phyloP scores from a whole-genome alignment of 805 yeast genomes.

The Kodamaea leandrae region DNA sequence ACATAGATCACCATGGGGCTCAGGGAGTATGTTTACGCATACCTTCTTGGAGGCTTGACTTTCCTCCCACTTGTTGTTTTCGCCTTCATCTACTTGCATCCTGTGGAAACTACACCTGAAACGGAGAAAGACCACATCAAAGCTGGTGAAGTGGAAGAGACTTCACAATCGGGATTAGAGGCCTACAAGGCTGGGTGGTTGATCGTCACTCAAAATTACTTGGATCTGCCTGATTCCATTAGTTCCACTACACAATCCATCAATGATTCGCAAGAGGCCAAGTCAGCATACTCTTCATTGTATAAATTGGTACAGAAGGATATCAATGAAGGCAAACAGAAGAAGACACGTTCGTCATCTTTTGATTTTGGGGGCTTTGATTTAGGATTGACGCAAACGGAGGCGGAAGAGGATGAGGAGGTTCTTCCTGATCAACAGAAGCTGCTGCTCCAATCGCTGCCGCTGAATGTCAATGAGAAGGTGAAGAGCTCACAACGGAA shows the following conservation, averaged over 20 bases:
- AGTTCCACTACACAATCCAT: slow-evolving; percentile 44
- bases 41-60: slow-evolving; percentile 78
- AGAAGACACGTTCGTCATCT: slow-evolving; percentile 10
- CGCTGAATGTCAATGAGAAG: slow-evolving; percentile 7
- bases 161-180: slow-evolving; percentile 56
- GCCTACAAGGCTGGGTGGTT: slow-evolving; percentile 74
- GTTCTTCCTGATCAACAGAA: slow-evolving; percentile 4
- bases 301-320: slow-evolving; percentile 52
- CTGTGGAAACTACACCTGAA: slow-evolving; percentile 9
- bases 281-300: slow-evolving; percentile 59
- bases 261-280: slow-evolving; percentile 40
- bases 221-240: slow-evolving; percentile 46
- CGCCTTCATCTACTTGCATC: slow-evolving; percentile 36
- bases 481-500: slow-evolving; percentile 37
- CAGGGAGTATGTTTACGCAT: slow-evolving; percentile 29
- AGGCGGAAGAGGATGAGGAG: slow-evolving; percentile 5
- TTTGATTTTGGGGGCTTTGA: slow-evolving; percentile 11
- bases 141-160: slow-evolving; percentile 66
- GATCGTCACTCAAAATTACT: slow-evolving; percentile 75
- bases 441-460: slow-evolving; percentile 2
- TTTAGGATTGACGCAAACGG: slow-evolving; percentile 2
- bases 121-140: slow-evolving; percentile 34
- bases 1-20: slow-evolving; percentile 5
- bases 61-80: slow-evolving; percentile 60
- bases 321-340: slow-evolving; percentile 6